Base-by-base conservation (phyloP, 306 rosid species). In the Lablab purpureus region DNA sequence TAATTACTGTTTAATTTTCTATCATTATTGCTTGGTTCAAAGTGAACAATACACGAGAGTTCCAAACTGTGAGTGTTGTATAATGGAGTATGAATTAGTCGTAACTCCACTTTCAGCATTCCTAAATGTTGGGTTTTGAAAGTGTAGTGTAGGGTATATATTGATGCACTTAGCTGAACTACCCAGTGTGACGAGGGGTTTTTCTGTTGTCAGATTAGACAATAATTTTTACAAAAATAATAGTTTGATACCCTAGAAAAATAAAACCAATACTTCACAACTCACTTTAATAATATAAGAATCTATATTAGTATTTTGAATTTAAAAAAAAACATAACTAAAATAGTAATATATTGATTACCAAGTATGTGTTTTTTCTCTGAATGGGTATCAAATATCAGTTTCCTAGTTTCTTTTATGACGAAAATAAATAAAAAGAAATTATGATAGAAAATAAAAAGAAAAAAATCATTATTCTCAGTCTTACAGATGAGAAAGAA, bases 111-210 rank as follows among this genome's bases (percentile, higher is more conserved):
- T 25, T 68, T 68, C 22, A 45, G 22, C 37, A 27, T 17, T 69
- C 15, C 41, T 15, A 15, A 11, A 60, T 43, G 30, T 75, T 46
- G 62, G 71, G 19, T 75, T 43, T 75, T 60, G 55, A 46, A 28
- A 25, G 45, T 43, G 46, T 27, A 12, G 2, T 10, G 37, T 25
- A 7, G 8, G 17, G 18, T 59, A 34, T 1, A 4, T 21, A 27
- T 27, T 25, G 19, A 41, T 37, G 5, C 56, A 75, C 4, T 11
- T 27, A 27, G 23, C 41, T 1, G 0, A 74, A n/a, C 34, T 47
- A 45, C 45, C 5, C 25, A 12, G 10, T 45, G 18, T 4, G 18
- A 23, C 63, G 32, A 43, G 32, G 12, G 14, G 10, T 40, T 40
- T 15, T 13, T 5, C 25, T 19, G 10, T 13, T 54, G 32, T 30